Percentiles rank a stretch among this genome's conserved stretches.
Conservation (phyloP, 2,329 filamentous ascomycete genomes). For the Fusarium scirpi region DNA sequence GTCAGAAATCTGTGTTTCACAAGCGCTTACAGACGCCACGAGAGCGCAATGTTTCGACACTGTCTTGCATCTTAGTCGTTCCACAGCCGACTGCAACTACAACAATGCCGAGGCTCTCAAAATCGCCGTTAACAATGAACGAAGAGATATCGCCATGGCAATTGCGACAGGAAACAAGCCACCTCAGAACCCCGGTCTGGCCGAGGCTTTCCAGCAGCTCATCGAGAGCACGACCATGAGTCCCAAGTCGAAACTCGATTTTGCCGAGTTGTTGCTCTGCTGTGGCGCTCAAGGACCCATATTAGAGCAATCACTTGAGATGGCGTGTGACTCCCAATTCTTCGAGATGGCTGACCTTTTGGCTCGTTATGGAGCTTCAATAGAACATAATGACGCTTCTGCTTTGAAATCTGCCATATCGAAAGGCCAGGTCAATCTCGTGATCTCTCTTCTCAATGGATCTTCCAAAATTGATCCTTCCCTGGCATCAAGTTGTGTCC, state of each 20-base stretch:
- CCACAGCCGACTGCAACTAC: conserved; percentile 65
- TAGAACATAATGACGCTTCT: conserved; percentile 65
- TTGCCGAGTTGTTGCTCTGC: conserved; percentile 69
- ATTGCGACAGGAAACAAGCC: conserved; percentile 66
- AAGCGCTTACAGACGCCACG: conserved; percentile 64
- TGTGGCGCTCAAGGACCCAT: conserved; percentile 67
- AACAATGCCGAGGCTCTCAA: conserved; percentile 65
- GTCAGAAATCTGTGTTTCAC: conserved; percentile 57
- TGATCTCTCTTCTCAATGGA: conserved; percentile 60
- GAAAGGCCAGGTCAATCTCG: conserved; percentile 59
- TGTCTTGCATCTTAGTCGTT: conserved; percentile 63
- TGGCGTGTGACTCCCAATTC: conserved; percentile 63
- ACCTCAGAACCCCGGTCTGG: conserved; percentile 61
- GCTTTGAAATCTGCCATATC: conserved; percentile 63
- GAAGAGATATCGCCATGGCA: conserved; percentile 66
- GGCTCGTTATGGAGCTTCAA: conserved; percentile 64
- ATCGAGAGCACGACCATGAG: conserved; percentile 60
- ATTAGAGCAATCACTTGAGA: conserved; percentile 61
- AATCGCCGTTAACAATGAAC: conserved; percentile 60
- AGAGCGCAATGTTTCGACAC: conserved; percentile 63
- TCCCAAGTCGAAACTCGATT: conserved; percentile 62
- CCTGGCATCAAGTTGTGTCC: conserved; percentile 64
- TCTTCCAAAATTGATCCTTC: conserved; percentile 57
- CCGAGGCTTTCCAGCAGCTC: conserved; percentile 63
- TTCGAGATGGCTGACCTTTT: conserved; percentile 68